Percentiles rank a stretch among this genome's conserved stretches.
These are phyloP conservation scores for Scheffersomyces ergatensis DNA, from an alignment of 805 yeast genomes.

Conservation along the genomic window DNA sequence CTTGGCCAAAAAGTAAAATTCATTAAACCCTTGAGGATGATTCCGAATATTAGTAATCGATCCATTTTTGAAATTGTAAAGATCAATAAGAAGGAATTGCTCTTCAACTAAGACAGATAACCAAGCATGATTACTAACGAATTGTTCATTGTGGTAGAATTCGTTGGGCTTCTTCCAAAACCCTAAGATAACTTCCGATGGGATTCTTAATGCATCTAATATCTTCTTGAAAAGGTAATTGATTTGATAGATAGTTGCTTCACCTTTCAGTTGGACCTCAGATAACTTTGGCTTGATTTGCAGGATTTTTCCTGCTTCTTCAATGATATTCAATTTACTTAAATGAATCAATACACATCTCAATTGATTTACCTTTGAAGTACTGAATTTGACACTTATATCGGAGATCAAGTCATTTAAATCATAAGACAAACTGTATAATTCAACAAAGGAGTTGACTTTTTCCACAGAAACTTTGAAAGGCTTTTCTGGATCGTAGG, in stretches of 20 bases:
- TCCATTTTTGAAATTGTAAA: constrained; percentile 35
- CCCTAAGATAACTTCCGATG: constrained; percentile 77
- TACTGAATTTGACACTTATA: constrained; percentile 35
- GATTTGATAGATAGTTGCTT: constrained; percentile 67
- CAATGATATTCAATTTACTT: constrained; percentile 54
- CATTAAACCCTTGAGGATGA: constrained; percentile 28
- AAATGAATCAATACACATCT: constrained; percentile 67
- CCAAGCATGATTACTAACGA: constrained; percentile 83
- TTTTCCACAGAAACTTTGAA: constrained; percentile 17
- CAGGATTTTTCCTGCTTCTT: constrained; percentile 33
- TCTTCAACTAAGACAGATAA: constrained; percentile 71
- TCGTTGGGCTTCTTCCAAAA: constrained; percentile 78
- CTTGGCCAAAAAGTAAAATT: constrained; percentile 72
- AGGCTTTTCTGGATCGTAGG: constrained; percentile 8
- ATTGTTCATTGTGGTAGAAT: constrained; percentile 47
- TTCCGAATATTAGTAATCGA: constrained; percentile 29
- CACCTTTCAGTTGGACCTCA: constrained; percentile 44
- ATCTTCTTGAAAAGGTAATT: constrained; percentile 75
- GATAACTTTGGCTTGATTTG: constrained; percentile 40
- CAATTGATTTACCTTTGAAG: constrained; percentile 49
- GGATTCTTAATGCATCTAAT: constrained; percentile 66
- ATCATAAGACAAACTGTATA: constrained; percentile 26
- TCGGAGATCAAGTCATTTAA: constrained; percentile 42
- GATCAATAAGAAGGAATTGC: constrained; percentile 79
- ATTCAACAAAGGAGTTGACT: constrained; percentile 30